phyloP scores from a whole-genome alignment of 768 basidiomycete species.

The Zangia roseola region DNA sequence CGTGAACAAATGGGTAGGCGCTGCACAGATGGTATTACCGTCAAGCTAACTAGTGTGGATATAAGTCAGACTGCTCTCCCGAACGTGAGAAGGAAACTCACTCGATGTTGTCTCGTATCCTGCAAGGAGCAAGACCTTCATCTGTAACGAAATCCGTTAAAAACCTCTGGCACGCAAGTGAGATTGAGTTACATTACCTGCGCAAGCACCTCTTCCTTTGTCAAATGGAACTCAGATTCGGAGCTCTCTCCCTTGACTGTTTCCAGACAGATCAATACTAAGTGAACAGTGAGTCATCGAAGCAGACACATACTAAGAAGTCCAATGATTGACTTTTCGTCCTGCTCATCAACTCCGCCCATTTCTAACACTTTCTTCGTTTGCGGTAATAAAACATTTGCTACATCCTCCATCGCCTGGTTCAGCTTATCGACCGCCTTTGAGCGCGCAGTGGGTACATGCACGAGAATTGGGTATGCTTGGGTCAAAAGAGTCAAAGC shows the following conservation, averaged over 20 bases:
- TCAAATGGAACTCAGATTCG: constrained; percentile 24
- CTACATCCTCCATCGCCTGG: too few relatives aligned
- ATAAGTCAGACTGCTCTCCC: background rate
- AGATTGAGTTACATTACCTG: constrained; percentile 19
- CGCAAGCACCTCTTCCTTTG: too few relatives aligned
- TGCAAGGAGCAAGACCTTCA: too few relatives aligned
- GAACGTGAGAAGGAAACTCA: background rate
- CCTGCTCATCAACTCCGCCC: too few relatives aligned
- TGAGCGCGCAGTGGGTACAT: too few relatives aligned
- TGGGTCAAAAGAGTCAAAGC: constrained; percentile 37
- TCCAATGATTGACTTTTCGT: too few relatives aligned
- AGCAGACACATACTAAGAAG: constrained; percentile 18
- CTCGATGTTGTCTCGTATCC: constrained; percentile 23
- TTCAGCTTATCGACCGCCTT: too few relatives aligned
- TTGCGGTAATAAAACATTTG: too few relatives aligned
- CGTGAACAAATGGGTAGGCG: background rate
- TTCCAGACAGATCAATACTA: background rate
- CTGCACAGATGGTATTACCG: background rate
- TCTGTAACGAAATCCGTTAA: constrained; percentile 1
- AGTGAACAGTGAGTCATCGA: constrained; percentile 12
- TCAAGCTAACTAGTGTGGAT: constrained; percentile 14
- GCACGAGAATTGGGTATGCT: constrained; percentile 36
- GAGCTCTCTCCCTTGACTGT: constrained; percentile 38
- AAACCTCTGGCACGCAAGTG: too few relatives aligned
- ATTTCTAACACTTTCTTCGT: too few relatives aligned